Conservation (phyloP, 306 rosid species). For the Macrotyloma uniflorum region DNA sequence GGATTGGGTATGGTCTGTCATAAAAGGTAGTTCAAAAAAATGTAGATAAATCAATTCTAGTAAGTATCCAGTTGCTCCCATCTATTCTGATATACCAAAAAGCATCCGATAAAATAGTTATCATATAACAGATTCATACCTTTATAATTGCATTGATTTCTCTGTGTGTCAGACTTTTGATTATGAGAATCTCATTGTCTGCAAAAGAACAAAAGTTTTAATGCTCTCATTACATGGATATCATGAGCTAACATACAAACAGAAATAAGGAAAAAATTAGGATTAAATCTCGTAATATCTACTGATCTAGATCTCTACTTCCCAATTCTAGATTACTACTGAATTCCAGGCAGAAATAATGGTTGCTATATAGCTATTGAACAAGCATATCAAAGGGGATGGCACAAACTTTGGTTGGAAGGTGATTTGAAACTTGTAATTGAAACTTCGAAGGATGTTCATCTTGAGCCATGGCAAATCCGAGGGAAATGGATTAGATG, state of each 20-base stretch:
- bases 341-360: no score
- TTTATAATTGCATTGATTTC: slow-evolving; percentile 86
- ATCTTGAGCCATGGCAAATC: no score
- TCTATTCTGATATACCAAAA: slow-evolving; percentile 19
- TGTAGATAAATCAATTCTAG: neutral
- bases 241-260: slow-evolving; percentile 25
- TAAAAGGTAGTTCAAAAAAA: slow-evolving; percentile 38
- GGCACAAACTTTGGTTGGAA: no score
- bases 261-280: neutral
- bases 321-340: no score
- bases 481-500: no score
- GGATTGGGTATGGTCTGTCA: slow-evolving; percentile 92
- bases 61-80: slow-evolving; percentile 17
- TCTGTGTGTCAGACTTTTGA: slow-evolving; percentile 88
- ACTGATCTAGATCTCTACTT: slow-evolving; percentile 13
- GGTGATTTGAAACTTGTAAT: no score
- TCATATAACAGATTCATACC: slow-evolving; percentile 54
- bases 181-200: slow-evolving; percentile 85
- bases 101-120: slow-evolving; percentile 13
- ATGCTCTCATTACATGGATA: slow-evolving; percentile 1
- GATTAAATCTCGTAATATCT: slow-evolving; percentile 1
- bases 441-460: no score
- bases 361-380: no score
- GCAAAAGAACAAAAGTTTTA: slow-evolving; percentile 43
- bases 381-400: no score